phyloP scores from a whole-genome alignment of 306 rosid genomes.

The Cyamopsis tetragonoloba region DNA sequence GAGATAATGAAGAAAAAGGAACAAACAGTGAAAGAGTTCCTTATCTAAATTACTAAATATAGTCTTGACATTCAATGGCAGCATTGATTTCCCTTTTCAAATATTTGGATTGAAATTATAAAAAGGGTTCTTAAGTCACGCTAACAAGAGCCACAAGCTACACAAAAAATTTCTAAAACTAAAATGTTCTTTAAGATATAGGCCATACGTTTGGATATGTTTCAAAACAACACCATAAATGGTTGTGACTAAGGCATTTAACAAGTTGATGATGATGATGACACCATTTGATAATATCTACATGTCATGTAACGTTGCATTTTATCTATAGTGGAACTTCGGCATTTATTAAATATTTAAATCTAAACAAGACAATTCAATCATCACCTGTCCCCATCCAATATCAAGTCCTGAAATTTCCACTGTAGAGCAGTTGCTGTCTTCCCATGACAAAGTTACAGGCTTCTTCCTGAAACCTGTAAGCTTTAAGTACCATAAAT shows the following conservation, averaged over 20 bases:
- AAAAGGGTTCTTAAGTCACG: not conserved
- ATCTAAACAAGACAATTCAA: slow-evolving; percentile 10
- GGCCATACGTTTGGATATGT: not conserved
- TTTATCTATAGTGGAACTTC: slow-evolving; percentile 23
- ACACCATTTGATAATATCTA: not conserved
- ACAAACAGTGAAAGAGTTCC: not conserved
- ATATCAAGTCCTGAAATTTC: slow-evolving; percentile 94
- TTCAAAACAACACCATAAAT: not conserved
- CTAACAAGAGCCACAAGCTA: not conserved
- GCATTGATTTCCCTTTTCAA: not conserved
- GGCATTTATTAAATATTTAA: slow-evolving; percentile 12
- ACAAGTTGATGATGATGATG: not conserved
- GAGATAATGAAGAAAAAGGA: not conserved
- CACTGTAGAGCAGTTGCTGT: slow-evolving; percentile 54
- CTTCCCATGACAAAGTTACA: slow-evolving; percentile 67
- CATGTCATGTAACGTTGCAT: not conserved
- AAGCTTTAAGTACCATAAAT: slow-evolving; percentile 54
- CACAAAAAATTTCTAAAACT: not conserved
- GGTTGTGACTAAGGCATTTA: slow-evolving; percentile 11
- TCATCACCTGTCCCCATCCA: slow-evolving; percentile 97
- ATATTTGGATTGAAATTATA: not conserved
- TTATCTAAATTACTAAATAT: not conserved
- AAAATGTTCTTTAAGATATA: not conserved
- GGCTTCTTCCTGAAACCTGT: slow-evolving; percentile 57
- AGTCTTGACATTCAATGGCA: not conserved